Percentiles rank a stretch among this genome's conserved stretches.
Conservation (phyloP, 179 eudicot species). For the Monotropa hypopitys region DNA sequence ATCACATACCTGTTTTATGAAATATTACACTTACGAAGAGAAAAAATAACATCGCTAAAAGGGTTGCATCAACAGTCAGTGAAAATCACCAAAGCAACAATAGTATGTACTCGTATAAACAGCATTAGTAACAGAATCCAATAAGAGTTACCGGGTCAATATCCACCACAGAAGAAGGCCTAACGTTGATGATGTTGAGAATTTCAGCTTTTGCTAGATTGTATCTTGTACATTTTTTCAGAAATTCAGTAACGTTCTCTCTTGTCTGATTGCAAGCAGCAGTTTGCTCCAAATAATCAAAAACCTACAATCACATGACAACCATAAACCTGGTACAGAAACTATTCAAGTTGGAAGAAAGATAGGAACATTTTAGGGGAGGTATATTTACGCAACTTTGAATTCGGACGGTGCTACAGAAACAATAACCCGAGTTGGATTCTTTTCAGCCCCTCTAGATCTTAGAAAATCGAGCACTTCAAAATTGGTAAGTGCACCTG, state of each 20-base stretch:
- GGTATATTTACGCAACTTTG: slow-evolving; percentile 29
- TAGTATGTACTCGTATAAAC: background rate
- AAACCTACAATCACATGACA: slow-evolving; percentile 35
- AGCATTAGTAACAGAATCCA: background rate
- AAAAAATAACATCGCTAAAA: background rate
- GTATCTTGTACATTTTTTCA: slow-evolving; percentile 32
- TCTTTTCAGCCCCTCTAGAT: slow-evolving; percentile 64
- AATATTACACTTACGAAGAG: background rate
- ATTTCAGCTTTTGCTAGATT: slow-evolving; percentile 55
- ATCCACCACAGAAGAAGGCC: slow-evolving; percentile 43
- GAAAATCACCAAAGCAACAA: background rate
- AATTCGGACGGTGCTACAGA: slow-evolving; percentile 49
- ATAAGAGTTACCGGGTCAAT: slow-evolving; percentile 39
- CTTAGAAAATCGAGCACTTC: slow-evolving; percentile 69
- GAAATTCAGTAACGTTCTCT: slow-evolving; percentile 34
- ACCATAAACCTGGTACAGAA: background rate
- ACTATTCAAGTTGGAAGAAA: background rate
- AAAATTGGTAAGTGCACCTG: slow-evolving; percentile 66
- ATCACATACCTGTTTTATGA: background rate
- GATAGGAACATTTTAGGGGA: background rate
- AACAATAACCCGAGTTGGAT: slow-evolving; percentile 51
- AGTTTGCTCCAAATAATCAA: slow-evolving; percentile 56
- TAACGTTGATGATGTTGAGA: slow-evolving; percentile 49
- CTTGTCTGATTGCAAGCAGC: slow-evolving; percentile 51
- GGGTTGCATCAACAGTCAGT: background rate